Evolutionary conservation across 768 basidiomycete genomes (phyloP), one percentile per base, ranked within the genome.

Genomic region (Tricholoma sp.): DNA sequence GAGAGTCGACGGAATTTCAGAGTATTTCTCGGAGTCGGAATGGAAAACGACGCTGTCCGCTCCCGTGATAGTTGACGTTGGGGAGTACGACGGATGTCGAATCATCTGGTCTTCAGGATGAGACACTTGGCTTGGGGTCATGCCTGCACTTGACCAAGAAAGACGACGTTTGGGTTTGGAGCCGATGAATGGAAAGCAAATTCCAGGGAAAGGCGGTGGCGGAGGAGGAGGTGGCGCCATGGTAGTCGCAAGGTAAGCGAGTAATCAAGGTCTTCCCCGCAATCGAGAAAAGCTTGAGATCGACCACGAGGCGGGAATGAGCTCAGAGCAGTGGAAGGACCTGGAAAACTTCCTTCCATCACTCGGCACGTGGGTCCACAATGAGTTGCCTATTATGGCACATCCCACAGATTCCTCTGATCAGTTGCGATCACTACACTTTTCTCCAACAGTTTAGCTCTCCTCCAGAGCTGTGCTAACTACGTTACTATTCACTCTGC

Each of bases 11-110:
- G 76, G 74, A 3, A 75, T 67, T 22, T 77, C 76, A 57, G 83
- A 82, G 68, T 85, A 86, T 49, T 73, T 73, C 61, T 86, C 85
- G 1, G 84, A 83, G 65, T 86, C 85, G 0, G 83, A 76, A 59
- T 76, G 76, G 62, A 86, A 86, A 2, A 80, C 76, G 18, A 86
- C 70, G 59, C 77, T 79, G 52, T 80, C 79, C 1, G 76, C 69
- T 35, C 78, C 73, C 21, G 76, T 70, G 45, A 79, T 59, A 8
- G 75, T 77, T 16, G 75, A 77, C 0, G 76, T 72, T 0, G 76
- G 73, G 0, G 81, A 80, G 57, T 72, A 71, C 45, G 81, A 72
- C 61, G 76, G 71, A 59, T 74, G 69, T 59, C 76, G 71, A 57
- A 70, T 72, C 56, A 77, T 64, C 49, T 72, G 64, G 50, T 66